These are phyloP conservation scores for Danielia reshetovae DNA, from an alignment of 805 yeast genomes.

Conservation along the genomic window DNA sequence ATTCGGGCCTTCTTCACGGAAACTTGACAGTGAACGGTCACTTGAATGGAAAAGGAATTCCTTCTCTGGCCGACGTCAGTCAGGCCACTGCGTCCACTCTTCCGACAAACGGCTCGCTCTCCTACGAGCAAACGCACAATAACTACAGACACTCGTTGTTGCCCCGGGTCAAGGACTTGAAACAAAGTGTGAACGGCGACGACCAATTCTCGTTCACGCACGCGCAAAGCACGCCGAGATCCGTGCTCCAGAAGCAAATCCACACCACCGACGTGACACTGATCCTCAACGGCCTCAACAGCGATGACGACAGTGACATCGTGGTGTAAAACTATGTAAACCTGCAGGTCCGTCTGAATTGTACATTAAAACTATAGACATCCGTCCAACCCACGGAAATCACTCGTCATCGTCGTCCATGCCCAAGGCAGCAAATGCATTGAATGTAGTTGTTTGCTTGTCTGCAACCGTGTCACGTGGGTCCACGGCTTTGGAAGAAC, in stretches of 20 bases:
- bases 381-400: too few species aligned
- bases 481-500: constrained; percentile 70
- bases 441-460: constrained; percentile 61
- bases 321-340: too few species aligned
- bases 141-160: constrained; percentile 2
- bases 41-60: too few species aligned
- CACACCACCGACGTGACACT: constrained; percentile 29
- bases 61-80: constrained; percentile 13
- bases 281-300: constrained; percentile 31
- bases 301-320: constrained; percentile 29
- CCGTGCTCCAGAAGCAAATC: constrained; percentile 30
- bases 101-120: constrained; percentile 3
- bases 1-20: constrained; percentile 26
- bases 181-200: constrained; percentile 9
- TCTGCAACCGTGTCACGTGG: constrained; percentile 68
- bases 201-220: constrained; percentile 4
- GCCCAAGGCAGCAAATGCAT: constrained; percentile 78
- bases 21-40: constrained; percentile 3
- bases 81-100: constrained; percentile 11
- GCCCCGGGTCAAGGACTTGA: constrained; percentile 16
- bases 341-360: too few species aligned
- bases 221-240: constrained; percentile 14
- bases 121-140: neutral
- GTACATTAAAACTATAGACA: neutral
- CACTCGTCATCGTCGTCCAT: constrained; percentile 45